Conservation (phyloP, 2,329 filamentous ascomycete genomes). For the Fusarium beomiforme region DNA sequence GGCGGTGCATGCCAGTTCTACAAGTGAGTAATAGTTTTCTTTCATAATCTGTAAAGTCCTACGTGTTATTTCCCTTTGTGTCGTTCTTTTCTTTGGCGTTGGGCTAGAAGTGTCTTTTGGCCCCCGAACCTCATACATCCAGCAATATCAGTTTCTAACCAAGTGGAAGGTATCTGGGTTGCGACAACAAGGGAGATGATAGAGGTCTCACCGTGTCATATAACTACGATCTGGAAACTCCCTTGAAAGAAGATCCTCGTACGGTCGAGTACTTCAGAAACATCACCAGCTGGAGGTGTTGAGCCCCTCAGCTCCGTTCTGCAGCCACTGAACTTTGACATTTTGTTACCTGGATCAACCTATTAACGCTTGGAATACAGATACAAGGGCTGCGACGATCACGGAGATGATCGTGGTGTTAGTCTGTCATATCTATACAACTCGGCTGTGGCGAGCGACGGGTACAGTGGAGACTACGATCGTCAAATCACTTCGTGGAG, state of each 20-base stretch:
- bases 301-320: neutral
- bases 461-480: neutral
- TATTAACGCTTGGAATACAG: neutral
- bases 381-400: neutral
- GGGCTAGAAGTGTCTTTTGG: no score
- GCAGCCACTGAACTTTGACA: neutral
- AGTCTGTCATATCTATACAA: neutral
- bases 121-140: no score
- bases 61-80: no score
- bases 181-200: neutral
- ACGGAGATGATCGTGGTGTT: neutral
- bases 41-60: neutral
- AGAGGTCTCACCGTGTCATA: accelerated
- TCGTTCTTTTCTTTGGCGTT: no score
- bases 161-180: neutral
- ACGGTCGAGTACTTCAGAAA: neutral
- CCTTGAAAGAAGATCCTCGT: neutral
- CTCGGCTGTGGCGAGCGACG: neutral
- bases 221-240: neutral
- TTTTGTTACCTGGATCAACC: no score
- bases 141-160: neutral
- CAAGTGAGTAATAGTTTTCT: neutral
- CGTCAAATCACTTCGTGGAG: neutral
- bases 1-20: conserved; percentile 1
- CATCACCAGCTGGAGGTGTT: neutral